Base-by-base conservation (phyloP, 2,329 filamentous ascomycete species). In the Aspergillus pseudoterreus region DNA sequence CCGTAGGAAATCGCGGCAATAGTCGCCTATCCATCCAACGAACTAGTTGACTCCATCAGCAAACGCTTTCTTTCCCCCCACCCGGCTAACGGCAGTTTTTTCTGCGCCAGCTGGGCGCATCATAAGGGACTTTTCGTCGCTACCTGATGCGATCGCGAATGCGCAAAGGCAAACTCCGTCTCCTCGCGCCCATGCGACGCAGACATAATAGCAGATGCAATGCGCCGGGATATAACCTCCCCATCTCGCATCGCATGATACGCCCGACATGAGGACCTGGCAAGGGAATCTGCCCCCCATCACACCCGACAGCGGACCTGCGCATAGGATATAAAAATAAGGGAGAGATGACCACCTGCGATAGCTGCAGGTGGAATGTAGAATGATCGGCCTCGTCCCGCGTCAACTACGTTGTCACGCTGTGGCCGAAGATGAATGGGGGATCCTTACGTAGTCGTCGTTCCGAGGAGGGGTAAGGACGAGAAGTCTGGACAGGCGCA, bases 401-500 rank as follows among this genome's bases (percentile, higher is more conserved):
- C 19, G 15, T 19, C 3, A 2, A 19, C 19, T 19, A n/a, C 8
- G 35, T 35, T 38, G 47, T 49, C 41, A 44, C 15, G 39, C 46
- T 17, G 39, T 42, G 15, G 36, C 39, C 47, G 30, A 44, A 49
- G 41, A 39, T 49, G 45, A 50, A 51, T 35, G 39, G 45, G 48
- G 38, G 52, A 58, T 51, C 60, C 54, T 61, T 56, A 57, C 52
- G 53, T 54, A 56, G 57, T 49, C 53, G 49, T 47, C 35, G 41
- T 55, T 46, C 51, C 49, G 54, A 56, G 54, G 59, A 61, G 60
- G 60, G 60, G 60, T 62, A 62, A 61, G 15, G 50, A 48, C 49
- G 44, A 52, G 50, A 47, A 59, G 57, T 60, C 59, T 59, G 55
- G 59, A 62, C 59, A 58, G 52, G 57, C 58, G 59, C 57, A 61